These are phyloP conservation scores for Magnolia sinica DNA, from an alignment of 164 flowering plant species.

Conservation along the genomic window DNA sequence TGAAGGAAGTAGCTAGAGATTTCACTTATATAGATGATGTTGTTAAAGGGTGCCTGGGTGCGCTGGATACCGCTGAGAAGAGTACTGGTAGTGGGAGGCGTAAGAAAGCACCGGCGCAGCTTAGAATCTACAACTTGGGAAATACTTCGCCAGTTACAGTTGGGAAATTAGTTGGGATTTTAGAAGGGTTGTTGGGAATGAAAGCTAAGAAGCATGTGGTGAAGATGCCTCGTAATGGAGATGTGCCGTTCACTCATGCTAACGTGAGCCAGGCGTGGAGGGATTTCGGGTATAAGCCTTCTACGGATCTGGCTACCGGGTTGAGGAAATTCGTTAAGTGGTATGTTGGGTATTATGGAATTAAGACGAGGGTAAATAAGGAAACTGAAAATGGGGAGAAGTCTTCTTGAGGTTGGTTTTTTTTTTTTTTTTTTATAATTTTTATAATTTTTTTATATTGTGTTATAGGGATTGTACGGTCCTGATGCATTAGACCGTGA, in stretches of 20 bases:
- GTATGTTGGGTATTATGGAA: conserved; percentile 88
- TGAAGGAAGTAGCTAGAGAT: conserved; percentile 84
- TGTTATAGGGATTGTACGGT: not conserved
- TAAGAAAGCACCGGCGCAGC: conserved; percentile 73
- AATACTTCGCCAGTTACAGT: conserved; percentile 91
- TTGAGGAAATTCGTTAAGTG: conserved; percentile 89
- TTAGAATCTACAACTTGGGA: conserved; percentile 77
- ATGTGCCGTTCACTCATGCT: conserved; percentile 92
- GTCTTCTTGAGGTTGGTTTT: not conserved
- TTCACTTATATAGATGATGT: conserved; percentile 93
- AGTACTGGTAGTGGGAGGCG: conserved; percentile 90
- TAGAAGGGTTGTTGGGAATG: conserved; percentile 50
- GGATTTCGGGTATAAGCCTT: conserved; percentile 87
- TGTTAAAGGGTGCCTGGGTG: conserved; percentile 83
- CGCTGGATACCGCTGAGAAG: conserved; percentile 86
- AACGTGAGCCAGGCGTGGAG: conserved; percentile 71
- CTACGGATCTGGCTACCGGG: conserved; percentile 77
- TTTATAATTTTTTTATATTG: too few species aligned
- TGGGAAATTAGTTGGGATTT: conserved; percentile 54
- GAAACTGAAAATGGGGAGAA: conserved; percentile 11
- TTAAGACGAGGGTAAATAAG: conserved; percentile 60
- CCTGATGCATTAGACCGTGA: not conserved
- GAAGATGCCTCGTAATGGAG: conserved; percentile 90
- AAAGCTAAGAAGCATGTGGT: conserved; percentile 77
- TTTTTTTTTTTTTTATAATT: too few species aligned